These are phyloP conservation scores for Boletus subcaerulescens DNA, from an alignment of 768 basidiomycete genomes.

Conservation along the genomic window DNA sequence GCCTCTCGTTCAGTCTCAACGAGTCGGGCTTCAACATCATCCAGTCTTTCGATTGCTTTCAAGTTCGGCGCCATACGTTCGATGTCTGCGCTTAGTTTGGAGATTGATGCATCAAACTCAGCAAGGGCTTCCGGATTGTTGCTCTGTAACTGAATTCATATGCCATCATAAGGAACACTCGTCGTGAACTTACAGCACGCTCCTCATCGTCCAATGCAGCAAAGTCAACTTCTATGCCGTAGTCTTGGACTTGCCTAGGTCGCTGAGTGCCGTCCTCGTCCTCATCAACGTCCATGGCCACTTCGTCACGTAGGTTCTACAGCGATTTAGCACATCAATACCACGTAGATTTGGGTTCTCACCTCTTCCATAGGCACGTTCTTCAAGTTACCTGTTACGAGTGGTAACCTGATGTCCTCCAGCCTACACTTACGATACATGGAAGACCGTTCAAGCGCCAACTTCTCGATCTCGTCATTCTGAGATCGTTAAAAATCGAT, in stretches of 20 bases:
- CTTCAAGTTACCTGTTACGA: slow-evolving; percentile 71
- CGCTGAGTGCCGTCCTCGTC: slow-evolving; percentile 80
- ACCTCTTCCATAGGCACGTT: slow-evolving; percentile 97
- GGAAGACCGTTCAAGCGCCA: slow-evolving; percentile 78
- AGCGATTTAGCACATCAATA: slow-evolving; percentile 5
- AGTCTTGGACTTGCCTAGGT: slow-evolving; percentile 70
- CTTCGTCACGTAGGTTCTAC: slow-evolving; percentile 78
- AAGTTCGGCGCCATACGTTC: slow-evolving; percentile 94
- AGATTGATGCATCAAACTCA: slow-evolving; percentile 70
- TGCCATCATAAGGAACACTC: neutral
- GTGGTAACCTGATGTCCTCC: slow-evolving; percentile 85
- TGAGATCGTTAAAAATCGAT: slow-evolving; percentile 22
- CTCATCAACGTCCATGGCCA: slow-evolving; percentile 90
- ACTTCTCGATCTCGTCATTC: slow-evolving; percentile 91
- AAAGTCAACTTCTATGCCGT: slow-evolving; percentile 90
- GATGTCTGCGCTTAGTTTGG: slow-evolving; percentile 73
- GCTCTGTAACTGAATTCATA: slow-evolving; percentile 38
- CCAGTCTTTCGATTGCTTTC: slow-evolving; percentile 91
- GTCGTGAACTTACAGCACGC: slow-evolving; percentile 46
- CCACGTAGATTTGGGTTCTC: slow-evolving; percentile 5
- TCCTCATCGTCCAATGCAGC: slow-evolving; percentile 70
- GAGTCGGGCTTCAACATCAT: slow-evolving; percentile 81
- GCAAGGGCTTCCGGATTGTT: slow-evolving; percentile 62
- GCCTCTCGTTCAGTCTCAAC: slow-evolving; percentile 90
- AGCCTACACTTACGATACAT: slow-evolving; percentile 91